A percentile compares a stretch with the other conserved stretches of the same genome.
phyloP scores from a whole-genome alignment of 1,284 basidiomycete species.

The Ganoderma sp. region DNA sequence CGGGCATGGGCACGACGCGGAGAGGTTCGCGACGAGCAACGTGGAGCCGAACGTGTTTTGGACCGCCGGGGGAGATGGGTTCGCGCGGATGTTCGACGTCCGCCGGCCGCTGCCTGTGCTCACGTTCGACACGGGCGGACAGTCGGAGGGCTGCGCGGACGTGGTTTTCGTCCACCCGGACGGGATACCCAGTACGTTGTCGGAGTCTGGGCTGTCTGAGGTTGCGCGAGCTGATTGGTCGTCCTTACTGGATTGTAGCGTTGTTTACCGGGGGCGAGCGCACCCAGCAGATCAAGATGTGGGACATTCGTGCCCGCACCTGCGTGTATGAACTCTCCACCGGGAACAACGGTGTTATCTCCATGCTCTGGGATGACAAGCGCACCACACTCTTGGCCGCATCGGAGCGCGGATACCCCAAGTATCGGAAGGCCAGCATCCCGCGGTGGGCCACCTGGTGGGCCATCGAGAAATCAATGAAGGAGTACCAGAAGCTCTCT shows the following conservation, averaged over 20 bases:
- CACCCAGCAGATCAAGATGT: background rate
- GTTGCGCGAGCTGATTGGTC: background rate
- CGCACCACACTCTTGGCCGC: background rate
- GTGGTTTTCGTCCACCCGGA: constrained; percentile 36
- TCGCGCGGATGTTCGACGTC: constrained; percentile 47
- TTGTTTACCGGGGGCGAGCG: constrained; percentile 1
- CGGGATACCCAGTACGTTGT: constrained; percentile 34
- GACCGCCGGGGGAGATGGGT: constrained; percentile 46
- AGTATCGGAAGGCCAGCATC: background rate
- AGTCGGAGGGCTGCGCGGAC: constrained; percentile 23
- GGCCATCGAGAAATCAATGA: background rate
- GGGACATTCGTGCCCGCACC: background rate
- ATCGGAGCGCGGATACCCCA: background rate
- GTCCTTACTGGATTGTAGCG: background rate
- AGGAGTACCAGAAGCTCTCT: background rate
- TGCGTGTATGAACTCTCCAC: background rate
- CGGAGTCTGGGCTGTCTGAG: background rate
- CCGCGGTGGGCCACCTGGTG: background rate
- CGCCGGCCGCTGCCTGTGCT: constrained; percentile 38
- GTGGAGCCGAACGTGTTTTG: constrained; percentile 46
- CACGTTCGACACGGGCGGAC: constrained; percentile 34
- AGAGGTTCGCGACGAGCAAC: constrained; percentile 41
- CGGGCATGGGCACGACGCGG: constrained; percentile 45
- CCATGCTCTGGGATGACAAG: background rate
- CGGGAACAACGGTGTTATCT: background rate